Conservation (phyloP, 306 rosid genomes). For the Gillenia trifoliata region DNA sequence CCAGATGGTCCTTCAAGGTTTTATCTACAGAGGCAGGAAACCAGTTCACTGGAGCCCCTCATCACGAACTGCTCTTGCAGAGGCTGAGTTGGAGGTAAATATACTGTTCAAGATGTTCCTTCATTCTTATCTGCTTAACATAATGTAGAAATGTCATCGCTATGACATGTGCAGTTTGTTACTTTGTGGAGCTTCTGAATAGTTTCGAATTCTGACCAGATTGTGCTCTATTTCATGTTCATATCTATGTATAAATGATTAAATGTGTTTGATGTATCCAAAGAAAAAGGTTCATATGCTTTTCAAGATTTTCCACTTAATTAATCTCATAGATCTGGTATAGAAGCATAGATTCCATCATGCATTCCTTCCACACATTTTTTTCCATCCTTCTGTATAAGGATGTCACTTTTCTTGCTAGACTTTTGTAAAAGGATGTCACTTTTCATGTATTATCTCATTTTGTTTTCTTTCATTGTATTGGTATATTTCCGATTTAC, state of each 20-base stretch:
- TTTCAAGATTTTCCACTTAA: neutral
- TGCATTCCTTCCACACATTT: neutral
- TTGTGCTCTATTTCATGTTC: neutral
- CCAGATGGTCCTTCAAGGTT: slow-evolving; percentile 89
- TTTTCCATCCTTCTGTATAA: neutral
- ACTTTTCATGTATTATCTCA: neutral
- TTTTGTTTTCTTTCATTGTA: neutral
- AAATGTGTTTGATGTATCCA: neutral
- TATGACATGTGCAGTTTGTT: neutral
- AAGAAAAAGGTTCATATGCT: neutral
- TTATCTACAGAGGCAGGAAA: slow-evolving; percentile 90
- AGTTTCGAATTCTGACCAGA: neutral
- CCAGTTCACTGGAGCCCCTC: slow-evolving; percentile 99
- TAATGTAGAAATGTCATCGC: slow-evolving; percentile 1
- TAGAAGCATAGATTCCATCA: neutral
- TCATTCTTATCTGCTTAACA: slow-evolving; percentile 7
- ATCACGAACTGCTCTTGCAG: slow-evolving; percentile 97
- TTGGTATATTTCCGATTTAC: neutral
- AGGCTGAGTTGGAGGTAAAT: slow-evolving; percentile 96
- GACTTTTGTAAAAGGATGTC: neutral
- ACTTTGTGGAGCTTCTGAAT: neutral
- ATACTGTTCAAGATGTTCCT: slow-evolving; percentile 7
- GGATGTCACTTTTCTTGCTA: neutral
- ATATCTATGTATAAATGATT: neutral
- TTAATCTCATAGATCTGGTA: neutral